A percentile compares a stretch with the other conserved stretches of the same genome.
These are phyloP conservation scores for Metarhizium anisopliae DNA, from an alignment of 2,329 filamentous ascomycete genomes.

Conservation along the genomic window DNA sequence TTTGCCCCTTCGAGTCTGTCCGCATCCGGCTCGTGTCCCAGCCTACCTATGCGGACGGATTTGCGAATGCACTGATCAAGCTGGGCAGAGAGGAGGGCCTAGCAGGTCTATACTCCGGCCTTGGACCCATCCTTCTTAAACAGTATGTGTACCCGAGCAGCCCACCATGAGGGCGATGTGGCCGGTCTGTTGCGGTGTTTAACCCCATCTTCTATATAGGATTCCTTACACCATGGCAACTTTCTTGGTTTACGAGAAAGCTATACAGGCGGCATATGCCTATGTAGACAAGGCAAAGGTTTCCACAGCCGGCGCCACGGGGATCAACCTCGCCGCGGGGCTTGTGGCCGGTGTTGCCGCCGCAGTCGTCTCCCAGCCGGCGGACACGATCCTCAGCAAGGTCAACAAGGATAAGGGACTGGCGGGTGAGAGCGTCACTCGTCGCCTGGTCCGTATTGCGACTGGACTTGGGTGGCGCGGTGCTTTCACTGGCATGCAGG, in stretches of 20 bases:
- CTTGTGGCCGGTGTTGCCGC: conserved; percentile 64
- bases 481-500: conserved; percentile 72
- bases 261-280: conserved; percentile 61
- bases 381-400: conserved; percentile 90
- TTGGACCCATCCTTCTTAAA: conserved; percentile 71
- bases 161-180: neutral
- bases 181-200: neutral
- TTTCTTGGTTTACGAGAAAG: conserved; percentile 91
- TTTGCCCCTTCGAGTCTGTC: conserved; percentile 87
- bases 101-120: conserved; percentile 83
- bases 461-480: conserved; percentile 76
- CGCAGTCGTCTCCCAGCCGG: conserved; percentile 78
- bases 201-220: conserved; percentile 31
- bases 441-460: conserved; percentile 77
- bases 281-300: conserved; percentile 59
- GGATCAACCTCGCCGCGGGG: conserved; percentile 62
- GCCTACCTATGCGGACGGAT: conserved; percentile 74
- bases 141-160: conserved; percentile 23
- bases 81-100: conserved; percentile 75
- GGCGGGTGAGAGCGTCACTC: conserved; percentile 74
- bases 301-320: conserved; percentile 62
- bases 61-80: conserved; percentile 72
- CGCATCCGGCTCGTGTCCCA: conserved; percentile 88
- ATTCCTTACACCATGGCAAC: conserved; percentile 92
- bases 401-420: conserved; percentile 92